Percentiles rank a stretch among this genome's conserved stretches.
Conservation (phyloP, 192 early-diverging fungal genomes). For the Coemansia sp. region DNA sequence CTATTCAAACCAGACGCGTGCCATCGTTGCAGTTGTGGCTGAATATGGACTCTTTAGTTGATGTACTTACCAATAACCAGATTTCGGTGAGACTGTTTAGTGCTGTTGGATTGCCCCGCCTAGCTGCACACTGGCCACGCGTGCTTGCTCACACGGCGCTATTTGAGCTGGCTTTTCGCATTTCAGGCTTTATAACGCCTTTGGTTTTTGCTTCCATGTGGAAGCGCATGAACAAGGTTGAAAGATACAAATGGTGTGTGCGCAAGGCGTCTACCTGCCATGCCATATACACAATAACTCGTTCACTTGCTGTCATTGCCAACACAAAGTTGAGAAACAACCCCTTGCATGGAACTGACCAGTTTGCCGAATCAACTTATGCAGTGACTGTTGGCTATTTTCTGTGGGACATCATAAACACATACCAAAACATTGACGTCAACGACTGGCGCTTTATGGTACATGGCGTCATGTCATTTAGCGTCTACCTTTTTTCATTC, state of each 20-base stretch:
- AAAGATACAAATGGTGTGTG: conserved; percentile 67
- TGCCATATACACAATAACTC: conserved; percentile 62
- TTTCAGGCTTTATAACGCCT: conserved; percentile 58
- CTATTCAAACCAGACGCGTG: neutral
- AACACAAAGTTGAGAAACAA: conserved; percentile 62
- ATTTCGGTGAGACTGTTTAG: conserved; percentile 45
- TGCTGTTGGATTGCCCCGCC: conserved; percentile 57
- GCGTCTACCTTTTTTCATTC: conserved; percentile 68
- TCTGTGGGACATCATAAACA: conserved; percentile 83
- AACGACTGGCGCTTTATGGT: conserved; percentile 78
- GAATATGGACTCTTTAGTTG: conserved; percentile 29
- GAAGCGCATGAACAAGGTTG: conserved; percentile 57
- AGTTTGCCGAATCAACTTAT: conserved; percentile 71
- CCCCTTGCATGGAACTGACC: conserved; percentile 65
- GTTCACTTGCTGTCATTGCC: conserved; percentile 64
- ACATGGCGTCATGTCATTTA: conserved; percentile 77
- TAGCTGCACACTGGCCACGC: conserved; percentile 65
- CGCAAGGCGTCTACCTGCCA: conserved; percentile 77
- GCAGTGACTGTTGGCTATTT: conserved; percentile 86
- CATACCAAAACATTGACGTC: conserved; percentile 64
- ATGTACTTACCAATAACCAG: conserved; percentile 32
- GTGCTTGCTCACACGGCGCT: conserved; percentile 47
- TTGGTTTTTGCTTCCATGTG: conserved; percentile 64
- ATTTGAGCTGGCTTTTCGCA: conserved; percentile 58
- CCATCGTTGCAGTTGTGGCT: neutral